Evolutionary conservation across 1,284 basidiomycete genomes (phyloP), one percentile per base, ranked within the genome.

Genomic region (Moesziomyces aphidis): DNA sequence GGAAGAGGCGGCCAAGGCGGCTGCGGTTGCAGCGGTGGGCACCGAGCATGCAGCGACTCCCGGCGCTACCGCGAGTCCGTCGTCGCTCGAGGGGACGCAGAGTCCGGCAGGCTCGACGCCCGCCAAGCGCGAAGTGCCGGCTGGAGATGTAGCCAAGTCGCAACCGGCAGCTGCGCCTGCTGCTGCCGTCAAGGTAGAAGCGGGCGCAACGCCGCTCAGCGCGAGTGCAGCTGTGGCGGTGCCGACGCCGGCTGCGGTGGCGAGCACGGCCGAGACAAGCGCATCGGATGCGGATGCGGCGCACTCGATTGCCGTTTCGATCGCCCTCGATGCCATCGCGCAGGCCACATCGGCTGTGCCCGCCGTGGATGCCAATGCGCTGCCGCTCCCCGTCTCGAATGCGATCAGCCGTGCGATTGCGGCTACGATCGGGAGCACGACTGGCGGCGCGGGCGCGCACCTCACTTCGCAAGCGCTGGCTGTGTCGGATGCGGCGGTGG

Each of bases 361-460:
- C 9, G 42, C 46, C 21, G n/a, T 61, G 43, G 61, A 64, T 26
- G 26, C 50, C 44, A 64, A 64, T 7, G 17, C 47, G 0, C 45
- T 73, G 9, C 28, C 70, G 9, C 51, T 61, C 0, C 61, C 65
- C n/a, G 65, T 69, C 15, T 69, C 71, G 26, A 56, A 61, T 31
- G 66, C 71, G 17, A 69, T 69, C 53, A 61, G 51, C 34, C 61
- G 58, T 21, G 66, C 65, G 36, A 69, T 74, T 28, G 66, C 71
- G 3, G 66, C 66, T 26, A 74, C 59, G 6, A 59, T 69, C 44
- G 59, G 58, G 26, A 61, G 55, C 53, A 66, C 55, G 28, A 46
- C 58, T 21, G 47, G 31, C 19, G 39, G n/a, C 45, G 23, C 44
- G 1, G 50, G 47, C 23, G 23, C 9, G 39, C 23, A 49, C 15